phyloP scores from a whole-genome alignment of 2,329 filamentous ascomycete species.

The Fusarium sp. region DNA sequence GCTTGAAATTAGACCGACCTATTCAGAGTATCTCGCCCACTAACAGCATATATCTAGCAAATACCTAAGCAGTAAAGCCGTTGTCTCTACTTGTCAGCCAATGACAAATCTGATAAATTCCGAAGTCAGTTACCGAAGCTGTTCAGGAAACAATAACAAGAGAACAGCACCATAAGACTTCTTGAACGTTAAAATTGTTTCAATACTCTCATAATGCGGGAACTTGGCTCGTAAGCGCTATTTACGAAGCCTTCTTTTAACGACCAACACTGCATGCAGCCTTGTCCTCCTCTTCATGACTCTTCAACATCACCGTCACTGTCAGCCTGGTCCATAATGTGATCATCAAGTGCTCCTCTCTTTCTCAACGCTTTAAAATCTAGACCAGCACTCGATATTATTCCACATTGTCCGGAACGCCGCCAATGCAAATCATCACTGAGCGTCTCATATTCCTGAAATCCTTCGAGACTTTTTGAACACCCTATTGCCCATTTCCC shows the following conservation, averaged over 20 bases:
- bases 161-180: slow-evolving; percentile 3
- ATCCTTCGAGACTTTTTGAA: slow-evolving; percentile 47
- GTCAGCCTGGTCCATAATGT: slow-evolving; percentile 40
- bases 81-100: not conserved
- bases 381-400: slow-evolving; percentile 56
- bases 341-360: slow-evolving; percentile 50
- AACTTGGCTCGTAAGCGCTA: slow-evolving; percentile 28
- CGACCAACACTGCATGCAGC: slow-evolving; percentile 17
- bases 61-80: not conserved
- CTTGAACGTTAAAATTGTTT: slow-evolving; percentile 26
- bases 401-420: slow-evolving; percentile 58
- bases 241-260: slow-evolving; percentile 28
- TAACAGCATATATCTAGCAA: not conserved
- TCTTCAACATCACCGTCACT: slow-evolving; percentile 35
- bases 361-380: slow-evolving; percentile 52
- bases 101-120: not conserved
- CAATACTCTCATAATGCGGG: slow-evolving; percentile 20
- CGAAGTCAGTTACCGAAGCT: not conserved
- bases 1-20: too few relatives aligned
- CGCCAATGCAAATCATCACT: slow-evolving; percentile 57
- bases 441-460: slow-evolving; percentile 50
- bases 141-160: not conserved
- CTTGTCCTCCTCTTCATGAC: slow-evolving; percentile 32
- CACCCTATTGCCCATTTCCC: slow-evolving; percentile 27
- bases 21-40: not conserved